phyloP scores from a whole-genome alignment of 106 monocot species.

The Ottelia alismoides region DNA sequence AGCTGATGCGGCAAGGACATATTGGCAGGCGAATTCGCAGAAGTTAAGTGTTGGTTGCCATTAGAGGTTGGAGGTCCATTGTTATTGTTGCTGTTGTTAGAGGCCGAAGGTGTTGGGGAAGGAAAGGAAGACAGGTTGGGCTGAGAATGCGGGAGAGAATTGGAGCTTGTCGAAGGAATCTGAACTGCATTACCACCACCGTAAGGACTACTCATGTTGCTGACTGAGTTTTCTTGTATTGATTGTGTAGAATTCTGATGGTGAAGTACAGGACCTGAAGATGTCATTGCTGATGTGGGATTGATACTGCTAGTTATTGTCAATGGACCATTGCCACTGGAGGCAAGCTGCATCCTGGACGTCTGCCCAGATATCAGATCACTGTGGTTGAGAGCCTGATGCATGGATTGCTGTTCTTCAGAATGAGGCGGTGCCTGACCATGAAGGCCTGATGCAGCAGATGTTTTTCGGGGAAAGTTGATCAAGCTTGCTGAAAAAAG shows the following conservation, averaged over 20 bases:
- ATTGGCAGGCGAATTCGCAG: slow-evolving; percentile 21
- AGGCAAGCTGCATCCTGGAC: slow-evolving; percentile 16
- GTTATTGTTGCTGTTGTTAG: slow-evolving; percentile 26
- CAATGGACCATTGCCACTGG: slow-evolving; percentile 13
- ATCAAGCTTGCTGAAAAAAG: slow-evolving; percentile 42
- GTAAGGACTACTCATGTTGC: slow-evolving; percentile 11
- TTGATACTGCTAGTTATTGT: slow-evolving; percentile 23
- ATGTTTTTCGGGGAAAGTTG: slow-evolving; percentile 40
- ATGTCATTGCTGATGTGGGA: slow-evolving; percentile 5
- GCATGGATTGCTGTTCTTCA: slow-evolving; percentile 1
- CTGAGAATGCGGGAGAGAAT: slow-evolving; percentile 22
- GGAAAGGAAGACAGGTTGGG: slow-evolving; percentile 24
- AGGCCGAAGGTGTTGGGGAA: slow-evolving; percentile 22
- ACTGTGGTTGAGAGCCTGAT: slow-evolving; percentile 17
- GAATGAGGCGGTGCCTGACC: slow-evolving; percentile 29
- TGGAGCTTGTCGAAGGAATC: slow-evolving; percentile 24
- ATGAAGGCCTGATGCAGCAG: slow-evolving; percentile 14
- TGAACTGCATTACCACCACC: slow-evolving; percentile 14
- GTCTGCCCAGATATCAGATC: slow-evolving; percentile 21
- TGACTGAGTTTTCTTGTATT: slow-evolving; percentile 25
- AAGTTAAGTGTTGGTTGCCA: slow-evolving; percentile 4
- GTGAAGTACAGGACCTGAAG: slow-evolving; percentile 12
- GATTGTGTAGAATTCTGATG: slow-evolving; percentile 33
- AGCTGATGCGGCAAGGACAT: slow-evolving; percentile 16
- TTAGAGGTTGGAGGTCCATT: slow-evolving; percentile 12